phyloP scores from a whole-genome alignment of 2,329 filamentous ascomycete genomes.

The Emericellopsis cladophorae region DNA sequence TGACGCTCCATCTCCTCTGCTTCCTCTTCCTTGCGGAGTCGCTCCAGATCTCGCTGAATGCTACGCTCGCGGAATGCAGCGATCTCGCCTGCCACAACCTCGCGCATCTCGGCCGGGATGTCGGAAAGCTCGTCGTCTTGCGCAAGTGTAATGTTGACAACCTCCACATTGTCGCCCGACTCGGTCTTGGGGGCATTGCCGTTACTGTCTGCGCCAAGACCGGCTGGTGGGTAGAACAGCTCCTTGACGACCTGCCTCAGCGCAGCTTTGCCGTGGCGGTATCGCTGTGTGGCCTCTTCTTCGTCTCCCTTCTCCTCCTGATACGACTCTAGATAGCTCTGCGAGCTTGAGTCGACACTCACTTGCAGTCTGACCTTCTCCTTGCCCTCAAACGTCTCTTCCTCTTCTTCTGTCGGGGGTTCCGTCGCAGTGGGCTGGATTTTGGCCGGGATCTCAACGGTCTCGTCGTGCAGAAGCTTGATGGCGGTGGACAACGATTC shows the following conservation, averaged over 20 bases:
- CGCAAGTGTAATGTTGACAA: slow-evolving; percentile 78
- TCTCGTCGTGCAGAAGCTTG: slow-evolving; percentile 70
- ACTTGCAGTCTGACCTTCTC: slow-evolving; percentile 62
- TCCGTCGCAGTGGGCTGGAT: slow-evolving; percentile 46
- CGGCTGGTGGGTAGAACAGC: slow-evolving; percentile 54
- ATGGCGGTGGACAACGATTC: slow-evolving; percentile 78
- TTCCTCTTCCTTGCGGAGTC: slow-evolving; percentile 79
- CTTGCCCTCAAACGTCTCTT: slow-evolving; percentile 37
- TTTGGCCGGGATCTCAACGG: slow-evolving; percentile 72
- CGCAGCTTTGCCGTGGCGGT: slow-evolving; percentile 56
- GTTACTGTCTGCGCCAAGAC: slow-evolving; percentile 39
- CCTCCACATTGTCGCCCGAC: slow-evolving; percentile 58
- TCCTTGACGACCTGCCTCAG: slow-evolving; percentile 58
- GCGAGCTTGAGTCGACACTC: slow-evolving; percentile 69
- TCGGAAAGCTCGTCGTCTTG: slow-evolving; percentile 90
- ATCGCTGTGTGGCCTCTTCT: slow-evolving; percentile 48
- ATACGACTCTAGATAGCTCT: slow-evolving; percentile 77
- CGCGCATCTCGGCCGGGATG: slow-evolving; percentile 91
- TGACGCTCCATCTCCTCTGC: slow-evolving; percentile 76
- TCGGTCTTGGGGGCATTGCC: slow-evolving; percentile 58
- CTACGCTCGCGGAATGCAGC: slow-evolving; percentile 88
- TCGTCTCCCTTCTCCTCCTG: slow-evolving; percentile 54
- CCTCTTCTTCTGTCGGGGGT: slow-evolving; percentile 18
- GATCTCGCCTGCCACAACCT: slow-evolving; percentile 88
- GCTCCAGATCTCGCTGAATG: slow-evolving; percentile 77